Conservation (phyloP, 345 rosid genomes). For the Populus deltoides region DNA sequence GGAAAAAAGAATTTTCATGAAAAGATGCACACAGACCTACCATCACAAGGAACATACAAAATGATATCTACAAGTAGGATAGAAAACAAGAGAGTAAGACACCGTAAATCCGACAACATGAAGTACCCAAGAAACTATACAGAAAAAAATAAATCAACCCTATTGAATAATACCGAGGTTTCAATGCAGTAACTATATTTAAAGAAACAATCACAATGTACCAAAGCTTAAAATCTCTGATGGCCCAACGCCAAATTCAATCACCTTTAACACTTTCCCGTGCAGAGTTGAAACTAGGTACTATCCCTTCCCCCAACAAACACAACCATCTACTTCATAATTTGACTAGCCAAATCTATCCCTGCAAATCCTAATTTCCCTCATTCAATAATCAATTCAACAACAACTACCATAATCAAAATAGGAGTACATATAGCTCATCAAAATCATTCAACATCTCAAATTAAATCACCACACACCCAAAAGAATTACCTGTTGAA, state of each 20-base stretch:
- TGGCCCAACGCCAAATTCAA: neutral
- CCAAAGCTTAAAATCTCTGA: neutral
- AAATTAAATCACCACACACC: neutral
- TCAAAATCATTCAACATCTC: neutral
- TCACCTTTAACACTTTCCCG: neutral
- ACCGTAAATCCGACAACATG: neutral
- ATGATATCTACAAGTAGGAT: neutral
- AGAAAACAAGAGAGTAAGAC: neutral
- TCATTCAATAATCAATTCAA: neutral
- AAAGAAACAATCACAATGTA: neutral
- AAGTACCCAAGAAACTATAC: neutral
- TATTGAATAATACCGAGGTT: neutral
- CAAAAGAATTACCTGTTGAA: slow-evolving; percentile 63
- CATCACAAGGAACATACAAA: neutral
- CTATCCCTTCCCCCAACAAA: neutral
- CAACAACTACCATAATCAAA: neutral
- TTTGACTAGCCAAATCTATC: neutral
- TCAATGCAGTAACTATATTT: neutral
- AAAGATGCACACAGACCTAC: neutral
- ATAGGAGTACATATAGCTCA: neutral
- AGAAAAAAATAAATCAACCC: neutral
- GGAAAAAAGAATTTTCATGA: neutral
- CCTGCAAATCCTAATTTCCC: neutral
- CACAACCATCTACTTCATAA: neutral
- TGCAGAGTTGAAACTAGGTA: neutral